Evolutionary conservation across 169 alveolate species (phyloP), one percentile per base, ranked within the genome.

Genomic region (Theileria equi): DNA sequence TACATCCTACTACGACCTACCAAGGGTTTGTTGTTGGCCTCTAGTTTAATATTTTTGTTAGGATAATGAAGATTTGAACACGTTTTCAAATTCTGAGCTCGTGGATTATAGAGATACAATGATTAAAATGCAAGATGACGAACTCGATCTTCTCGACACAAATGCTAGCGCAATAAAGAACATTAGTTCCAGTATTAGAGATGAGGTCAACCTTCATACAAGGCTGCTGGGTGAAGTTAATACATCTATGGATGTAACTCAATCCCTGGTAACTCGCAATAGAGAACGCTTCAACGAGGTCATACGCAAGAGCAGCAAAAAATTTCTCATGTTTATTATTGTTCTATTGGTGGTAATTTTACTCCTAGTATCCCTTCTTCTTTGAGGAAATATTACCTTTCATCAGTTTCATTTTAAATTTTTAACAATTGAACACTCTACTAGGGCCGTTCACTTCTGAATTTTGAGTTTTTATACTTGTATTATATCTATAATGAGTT

Each of bases 51-150:
- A n/a, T n/a, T n/a, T n/a, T n/a, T n/a, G n/a, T n/a, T 13, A 35
- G 5, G 60, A 28, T 0, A 29, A 19, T 5, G 19, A 19, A 11
- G 79, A 77, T 19, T 17, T 60, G n/a, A 72, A 55, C 10, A 32
- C 49, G 7, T 40, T 77, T 67, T 26, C 73, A 4, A 48, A 25
- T 13, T 34, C 62, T n/a, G 67, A 49, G 21, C 44, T 74, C 5
- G 43, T 35, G 21, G 65, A 74, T 50, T 74, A 74, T 28, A 23
- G 86, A 43, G 64, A 86, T n/a, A 64, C 85, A 35, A 35, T 86
- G 66, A 80, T 86, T 80, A 72, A 66, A 29, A 80, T 77, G 32
- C 92, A 86, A 40, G 92, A 86, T 41, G 87, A 71, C 40, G 89
- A 86, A 41, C 54, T 86, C 45, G 76, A 77, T 11, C 36, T 78